phyloP scores from a whole-genome alignment of 441 rosid genomes.

The Syzygium malaccense region DNA sequence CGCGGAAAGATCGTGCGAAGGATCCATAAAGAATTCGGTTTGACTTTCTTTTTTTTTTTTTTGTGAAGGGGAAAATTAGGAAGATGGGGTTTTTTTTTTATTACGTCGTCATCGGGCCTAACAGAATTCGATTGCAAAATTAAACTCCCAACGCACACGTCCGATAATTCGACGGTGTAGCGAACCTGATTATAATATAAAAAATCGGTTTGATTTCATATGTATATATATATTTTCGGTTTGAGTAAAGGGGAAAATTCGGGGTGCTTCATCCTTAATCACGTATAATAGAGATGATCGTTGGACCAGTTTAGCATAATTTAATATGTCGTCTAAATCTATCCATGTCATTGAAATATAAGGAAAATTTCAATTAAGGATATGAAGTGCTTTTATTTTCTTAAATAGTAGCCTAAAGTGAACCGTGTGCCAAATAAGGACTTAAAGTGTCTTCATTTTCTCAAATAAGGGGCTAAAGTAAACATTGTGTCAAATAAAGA shows the following conservation, averaged over 20 bases:
- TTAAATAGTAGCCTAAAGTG: too few species aligned
- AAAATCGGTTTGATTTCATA: neutral
- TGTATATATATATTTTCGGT: too few species aligned
- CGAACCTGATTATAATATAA: neutral
- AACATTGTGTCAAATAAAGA: too few species aligned
- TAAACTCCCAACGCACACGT: neutral
- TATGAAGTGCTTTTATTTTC: too few species aligned
- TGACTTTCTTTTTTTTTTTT: neutral
- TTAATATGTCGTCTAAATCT: neutral
- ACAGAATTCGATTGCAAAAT: neutral
- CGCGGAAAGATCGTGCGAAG: neutral
- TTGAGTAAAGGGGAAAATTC: too few species aligned
- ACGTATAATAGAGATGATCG: fast-evolving
- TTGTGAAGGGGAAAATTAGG: too few species aligned
- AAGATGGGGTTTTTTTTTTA: neutral
- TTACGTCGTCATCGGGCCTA: neutral
- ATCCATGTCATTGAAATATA: neutral
- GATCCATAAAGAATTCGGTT: neutral
- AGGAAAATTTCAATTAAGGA: too few species aligned
- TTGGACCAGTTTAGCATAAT: fast-evolving
- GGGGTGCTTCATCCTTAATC: neutral
- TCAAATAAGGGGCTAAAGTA: too few species aligned
- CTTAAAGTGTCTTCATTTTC: too few species aligned
- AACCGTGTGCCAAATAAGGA: too few species aligned
- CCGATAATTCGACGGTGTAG: neutral